A percentile compares a stretch with the other conserved stretches of the same genome.
Conservation (phyloP, 441 rosid genomes). For the Erodium moschatum region DNA sequence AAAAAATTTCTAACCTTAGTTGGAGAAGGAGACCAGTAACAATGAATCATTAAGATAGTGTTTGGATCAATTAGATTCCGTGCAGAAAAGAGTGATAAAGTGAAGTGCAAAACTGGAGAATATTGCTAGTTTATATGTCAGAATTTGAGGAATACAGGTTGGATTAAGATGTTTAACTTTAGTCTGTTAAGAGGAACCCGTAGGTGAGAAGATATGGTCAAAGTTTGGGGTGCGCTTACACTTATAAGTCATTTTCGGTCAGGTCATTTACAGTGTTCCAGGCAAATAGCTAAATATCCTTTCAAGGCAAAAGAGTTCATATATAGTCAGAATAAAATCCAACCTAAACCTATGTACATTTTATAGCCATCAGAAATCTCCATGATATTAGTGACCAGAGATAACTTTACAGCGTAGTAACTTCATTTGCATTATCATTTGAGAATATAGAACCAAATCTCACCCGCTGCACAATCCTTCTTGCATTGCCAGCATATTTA, state of each 20-base stretch:
- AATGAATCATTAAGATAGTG: neutral
- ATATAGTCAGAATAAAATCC: neutral
- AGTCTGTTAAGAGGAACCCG: neutral
- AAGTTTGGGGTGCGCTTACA: neutral
- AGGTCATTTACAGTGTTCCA: conserved; percentile 7
- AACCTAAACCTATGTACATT: conserved; percentile 1
- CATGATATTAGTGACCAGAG: neutral
- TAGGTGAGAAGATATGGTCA: neutral
- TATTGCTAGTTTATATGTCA: neutral
- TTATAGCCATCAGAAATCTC: neutral
- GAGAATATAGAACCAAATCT: conserved; percentile 20
- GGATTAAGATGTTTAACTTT: neutral
- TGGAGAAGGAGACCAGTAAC: neutral
- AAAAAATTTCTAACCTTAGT: neutral
- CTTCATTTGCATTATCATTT: conserved; percentile 4
- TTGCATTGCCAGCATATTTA: conserved; percentile 39
- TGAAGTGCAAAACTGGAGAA: neutral
- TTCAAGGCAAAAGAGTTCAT: neutral
- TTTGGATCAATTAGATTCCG: neutral
- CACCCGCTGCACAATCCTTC: conserved; percentile 52
- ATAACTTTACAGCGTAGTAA: neutral
- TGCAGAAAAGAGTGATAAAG: neutral
- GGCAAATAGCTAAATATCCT: neutral
- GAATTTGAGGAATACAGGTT: neutral
- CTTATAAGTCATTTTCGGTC: neutral